phyloP scores from a whole-genome alignment of 2,329 filamentous ascomycete species.

The Fusarium veterinarium region DNA sequence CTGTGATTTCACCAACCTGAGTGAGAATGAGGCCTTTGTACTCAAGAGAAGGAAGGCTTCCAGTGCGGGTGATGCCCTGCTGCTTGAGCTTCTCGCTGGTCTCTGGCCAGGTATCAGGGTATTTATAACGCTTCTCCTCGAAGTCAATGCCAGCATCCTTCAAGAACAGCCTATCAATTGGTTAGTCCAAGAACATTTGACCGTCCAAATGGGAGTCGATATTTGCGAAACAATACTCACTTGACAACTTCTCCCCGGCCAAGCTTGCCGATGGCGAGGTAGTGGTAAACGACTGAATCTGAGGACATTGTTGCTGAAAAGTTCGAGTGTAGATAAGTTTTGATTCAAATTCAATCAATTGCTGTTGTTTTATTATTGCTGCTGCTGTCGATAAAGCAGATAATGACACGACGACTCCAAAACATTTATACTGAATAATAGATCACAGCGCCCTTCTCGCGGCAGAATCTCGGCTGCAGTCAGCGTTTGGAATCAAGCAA shows the following conservation, averaged over 20 bases:
- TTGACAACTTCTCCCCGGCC: constrained; percentile 46
- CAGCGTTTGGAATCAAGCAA: neutral
- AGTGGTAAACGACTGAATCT: constrained; percentile 36
- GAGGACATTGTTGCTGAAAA: neutral
- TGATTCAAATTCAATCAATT: neutral
- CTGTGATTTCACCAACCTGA: neutral
- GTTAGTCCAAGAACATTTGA: neutral
- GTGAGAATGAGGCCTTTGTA: constrained; percentile 49
- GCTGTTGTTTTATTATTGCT: no score
- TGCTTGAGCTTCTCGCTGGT: constrained; percentile 45
- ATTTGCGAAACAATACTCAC: constrained; percentile 5
- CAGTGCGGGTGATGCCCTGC: constrained; percentile 45
- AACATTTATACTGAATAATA: neutral
- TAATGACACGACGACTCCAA: neutral
- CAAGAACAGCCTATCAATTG: constrained; percentile 19
- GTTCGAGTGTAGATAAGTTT: rapidly evolving
- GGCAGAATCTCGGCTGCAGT: constrained; percentile 1
- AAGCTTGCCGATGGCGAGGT: constrained; percentile 42
- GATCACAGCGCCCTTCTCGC: constrained; percentile 5
- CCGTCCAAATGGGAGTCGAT: rapidly evolving
- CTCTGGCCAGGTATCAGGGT: constrained; percentile 20
- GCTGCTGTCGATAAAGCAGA: neutral
- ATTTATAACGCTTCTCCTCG: constrained; percentile 32
- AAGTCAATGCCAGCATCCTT: constrained; percentile 32
- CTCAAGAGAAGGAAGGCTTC: constrained; percentile 50